Conservation (phyloP, 805 yeast genomes). For the Candida insectorum region DNA sequence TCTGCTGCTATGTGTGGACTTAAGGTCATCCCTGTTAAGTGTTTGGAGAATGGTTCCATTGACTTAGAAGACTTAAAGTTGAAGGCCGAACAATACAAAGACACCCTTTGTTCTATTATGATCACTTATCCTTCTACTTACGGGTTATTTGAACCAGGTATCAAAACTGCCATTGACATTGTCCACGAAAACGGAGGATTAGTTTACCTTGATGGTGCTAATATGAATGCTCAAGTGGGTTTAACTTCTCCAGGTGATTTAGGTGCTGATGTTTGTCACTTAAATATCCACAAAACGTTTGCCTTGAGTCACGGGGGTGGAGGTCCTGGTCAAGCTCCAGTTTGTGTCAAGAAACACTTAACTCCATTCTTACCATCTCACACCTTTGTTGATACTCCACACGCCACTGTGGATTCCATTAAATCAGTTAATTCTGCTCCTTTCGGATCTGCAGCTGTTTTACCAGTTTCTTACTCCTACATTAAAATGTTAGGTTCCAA, state of each 20-base stretch:
- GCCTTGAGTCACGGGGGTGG: constrained; percentile 99
- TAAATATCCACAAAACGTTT: constrained; percentile 95
- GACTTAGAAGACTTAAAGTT: constrained; percentile 71
- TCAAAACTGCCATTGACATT: constrained; percentile 77
- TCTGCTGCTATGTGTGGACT: constrained; percentile 97
- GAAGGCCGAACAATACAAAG: constrained; percentile 68
- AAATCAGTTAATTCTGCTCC: constrained; percentile 89
- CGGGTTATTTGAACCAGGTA: constrained; percentile 93
- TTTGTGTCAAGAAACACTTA: constrained; percentile 83
- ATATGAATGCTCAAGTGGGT: constrained; percentile 99
- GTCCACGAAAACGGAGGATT: constrained; percentile 90
- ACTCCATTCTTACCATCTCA: constrained; percentile 82
- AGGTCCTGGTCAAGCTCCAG: constrained; percentile 99
- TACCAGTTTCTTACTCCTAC: constrained; percentile 93
- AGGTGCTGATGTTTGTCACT: constrained; percentile 97
- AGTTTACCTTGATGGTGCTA: constrained; percentile 97
- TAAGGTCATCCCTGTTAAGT: constrained; percentile 89
- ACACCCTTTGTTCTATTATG: constrained; percentile 85
- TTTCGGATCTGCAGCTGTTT: constrained; percentile 89
- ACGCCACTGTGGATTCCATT: constrained; percentile 49
- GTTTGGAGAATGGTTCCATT: constrained; percentile 80
- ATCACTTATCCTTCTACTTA: constrained; percentile 97
- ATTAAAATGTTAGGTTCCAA: constrained; percentile 89
- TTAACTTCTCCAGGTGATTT: constrained; percentile 95
- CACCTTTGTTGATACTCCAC: constrained; percentile 53